Evolutionary conservation across 208 protist species (phyloP).

Genomic region (Porcisia deanei): DNA sequence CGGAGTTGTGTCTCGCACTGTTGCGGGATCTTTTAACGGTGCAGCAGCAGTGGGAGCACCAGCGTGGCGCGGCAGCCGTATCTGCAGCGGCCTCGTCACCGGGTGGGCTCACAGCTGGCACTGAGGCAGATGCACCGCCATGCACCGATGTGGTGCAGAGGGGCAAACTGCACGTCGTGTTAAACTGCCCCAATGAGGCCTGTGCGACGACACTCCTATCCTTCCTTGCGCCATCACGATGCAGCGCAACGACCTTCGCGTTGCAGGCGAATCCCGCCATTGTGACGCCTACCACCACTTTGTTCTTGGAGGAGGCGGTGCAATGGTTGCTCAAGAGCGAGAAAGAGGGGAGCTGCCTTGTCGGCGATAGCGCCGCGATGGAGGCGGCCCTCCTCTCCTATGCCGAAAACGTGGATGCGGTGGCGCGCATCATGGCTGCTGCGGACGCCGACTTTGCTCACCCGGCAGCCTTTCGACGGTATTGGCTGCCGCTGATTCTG

Average conservation of each 20-base stretch:
- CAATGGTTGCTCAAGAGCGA: constrained; percentile 81
- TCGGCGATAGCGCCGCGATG: constrained; percentile 19
- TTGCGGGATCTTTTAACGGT: constrained; percentile 51
- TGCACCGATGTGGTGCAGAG: constrained; percentile 3
- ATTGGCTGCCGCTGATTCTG: constrained; percentile 64
- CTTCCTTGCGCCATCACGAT: constrained; percentile 47
- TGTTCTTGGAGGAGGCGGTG: constrained; percentile 84
- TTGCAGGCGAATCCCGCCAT: constrained; percentile 18
- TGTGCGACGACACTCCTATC: constrained; percentile 43
- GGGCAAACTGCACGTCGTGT: constrained; percentile 54
- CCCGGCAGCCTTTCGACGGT: constrained; percentile 43
- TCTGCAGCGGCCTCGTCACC: neutral
- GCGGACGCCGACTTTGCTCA: constrained; percentile 65
- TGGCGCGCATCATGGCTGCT: constrained; percentile 65
- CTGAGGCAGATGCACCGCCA: constrained; percentile 8
- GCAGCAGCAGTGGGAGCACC: constrained; percentile 29
- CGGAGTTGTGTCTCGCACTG: constrained; percentile 76
- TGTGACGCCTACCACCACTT: constrained; percentile 23
- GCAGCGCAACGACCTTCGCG: constrained; percentile 22
- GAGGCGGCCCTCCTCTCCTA: constrained; percentile 54
- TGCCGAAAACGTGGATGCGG: constrained; percentile 80
- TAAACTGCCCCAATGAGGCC: constrained; percentile 74
- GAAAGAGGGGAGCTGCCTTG: constrained; percentile 65
- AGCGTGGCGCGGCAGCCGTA: constrained; percentile 16
- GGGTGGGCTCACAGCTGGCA: neutral